phyloP scores from a whole-genome alignment of 2,329 filamentous ascomycete species.

The Fusarium agapanthi region DNA sequence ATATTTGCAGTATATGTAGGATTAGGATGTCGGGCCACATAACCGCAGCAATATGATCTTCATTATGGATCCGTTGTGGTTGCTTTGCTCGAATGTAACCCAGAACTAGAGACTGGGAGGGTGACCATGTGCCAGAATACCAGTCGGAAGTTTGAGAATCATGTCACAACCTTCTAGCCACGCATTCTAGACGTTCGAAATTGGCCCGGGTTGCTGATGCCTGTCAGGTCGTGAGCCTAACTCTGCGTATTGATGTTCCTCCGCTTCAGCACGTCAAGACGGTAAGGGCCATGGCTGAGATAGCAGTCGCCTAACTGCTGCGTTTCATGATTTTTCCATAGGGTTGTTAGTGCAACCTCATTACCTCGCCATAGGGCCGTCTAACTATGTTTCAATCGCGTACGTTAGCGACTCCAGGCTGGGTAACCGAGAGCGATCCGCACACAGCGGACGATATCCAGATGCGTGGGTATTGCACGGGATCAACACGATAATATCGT shows the following conservation, averaged over 20 bases:
- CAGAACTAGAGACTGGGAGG: not conserved
- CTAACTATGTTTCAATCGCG: slow-evolving; percentile 12
- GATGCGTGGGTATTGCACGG: not conserved
- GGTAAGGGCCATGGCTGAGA: not conserved
- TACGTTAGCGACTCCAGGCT: not conserved
- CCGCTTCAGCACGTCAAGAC: not conserved
- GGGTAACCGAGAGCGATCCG: slow-evolving; percentile 13
- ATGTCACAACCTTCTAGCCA: not conserved
- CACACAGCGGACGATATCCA: not conserved
- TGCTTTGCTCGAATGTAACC: slow-evolving; percentile 3
- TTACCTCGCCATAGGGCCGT: slow-evolving; percentile 4
- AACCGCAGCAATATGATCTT: slow-evolving; percentile 12
- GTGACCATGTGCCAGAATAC: not conserved
- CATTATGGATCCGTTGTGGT: slow-evolving; percentile 19
- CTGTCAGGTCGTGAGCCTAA: not conserved
- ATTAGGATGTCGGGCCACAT: slow-evolving; percentile 1
- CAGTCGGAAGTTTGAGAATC: not conserved
- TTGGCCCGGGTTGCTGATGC: not conserved
- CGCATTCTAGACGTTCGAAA: not conserved
- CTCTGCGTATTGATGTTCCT: not conserved
- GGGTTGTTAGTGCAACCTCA: not conserved
- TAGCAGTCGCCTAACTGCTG: not conserved
- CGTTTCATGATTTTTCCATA: slow-evolving; percentile 20
- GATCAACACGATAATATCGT: not conserved
- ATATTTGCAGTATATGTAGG: not conserved